Base-by-base conservation (phyloP, 306 rosid genomes). In the Morella rubra region DNA sequence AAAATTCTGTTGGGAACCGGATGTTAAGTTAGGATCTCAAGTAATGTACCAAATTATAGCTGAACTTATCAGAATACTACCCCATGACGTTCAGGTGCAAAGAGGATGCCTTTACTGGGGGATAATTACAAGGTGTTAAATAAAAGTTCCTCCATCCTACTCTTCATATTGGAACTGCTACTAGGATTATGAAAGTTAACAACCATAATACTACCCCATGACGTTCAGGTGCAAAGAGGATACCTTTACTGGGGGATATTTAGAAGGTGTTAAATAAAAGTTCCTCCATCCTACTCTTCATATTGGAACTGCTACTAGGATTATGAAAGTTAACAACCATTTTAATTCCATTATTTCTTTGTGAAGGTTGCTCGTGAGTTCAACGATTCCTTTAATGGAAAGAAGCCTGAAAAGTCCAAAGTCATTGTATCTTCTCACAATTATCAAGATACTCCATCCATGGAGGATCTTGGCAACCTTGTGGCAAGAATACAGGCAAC, bases 341-440 rank as follows among this genome's bases (percentile, higher is more conserved):
- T 64, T 76, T 80, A 42, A 41, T 83, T 54, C 74, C 74, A 72
- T 80, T 69, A 42, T 68, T 67, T 60, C 69, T 87, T 44, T 81
- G 80, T 80, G 75, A 86, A 95, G 98, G 97, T 86, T 80, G 97
- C 98, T 61, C 74, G n/a, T 68, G 84, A 87, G 80, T 92, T 95
- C 89, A 79, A 62, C 66, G 89, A 92, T 69, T 89, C 92, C 76
- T 83, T 95, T 77, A 74, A 51, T 50, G 90, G 88, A 78, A 87
- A 82, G 89, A 86, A 85, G 72, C 83, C 85, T 70, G 80, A 85
- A 18, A 90, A 86, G 69, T 84, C 83, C 53, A 95, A 86, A 85
- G 81, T 95, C 86, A 86, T 95, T 60, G 96, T 95, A 86, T 95
- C 99, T 54, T 92, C 93, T 74, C 99, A 95, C 86, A 95, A 95